Percentiles rank a stretch among this genome's conserved stretches.
phyloP scores from a whole-genome alignment of 495 filamentous ascomycete genomes.

The Xeromyces bisporus region DNA sequence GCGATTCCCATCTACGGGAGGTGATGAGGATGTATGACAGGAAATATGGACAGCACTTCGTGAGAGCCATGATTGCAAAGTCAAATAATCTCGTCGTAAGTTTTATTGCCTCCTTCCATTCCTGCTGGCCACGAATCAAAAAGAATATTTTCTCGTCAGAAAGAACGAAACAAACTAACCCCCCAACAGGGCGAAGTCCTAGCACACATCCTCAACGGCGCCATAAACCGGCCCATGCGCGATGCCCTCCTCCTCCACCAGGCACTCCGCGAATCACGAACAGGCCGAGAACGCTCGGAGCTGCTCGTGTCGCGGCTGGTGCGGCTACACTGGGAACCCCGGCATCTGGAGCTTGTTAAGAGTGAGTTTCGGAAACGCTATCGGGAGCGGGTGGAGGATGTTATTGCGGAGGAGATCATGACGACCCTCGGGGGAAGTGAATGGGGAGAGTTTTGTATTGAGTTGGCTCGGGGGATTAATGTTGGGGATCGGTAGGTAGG shows the following conservation, averaged over 20 bases:
- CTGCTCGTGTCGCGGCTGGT: constrained; percentile 67
- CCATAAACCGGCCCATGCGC: constrained; percentile 86
- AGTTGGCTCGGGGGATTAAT: constrained; percentile 34
- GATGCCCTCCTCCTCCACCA: constrained; percentile 92
- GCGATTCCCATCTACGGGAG: constrained; percentile 66
- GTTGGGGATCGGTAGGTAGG: no score
- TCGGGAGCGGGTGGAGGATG: constrained; percentile 46
- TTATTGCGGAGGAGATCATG: constrained; percentile 34
- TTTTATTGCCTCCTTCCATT: constrained; percentile 13
- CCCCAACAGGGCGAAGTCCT: constrained; percentile 67
- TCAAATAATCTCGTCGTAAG: constrained; percentile 80
- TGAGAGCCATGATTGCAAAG: constrained; percentile 71
- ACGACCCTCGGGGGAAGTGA: constrained; percentile 21
- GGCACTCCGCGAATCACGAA: constrained; percentile 48
- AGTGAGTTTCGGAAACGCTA: constrained; percentile 54
- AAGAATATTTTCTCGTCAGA: neutral
- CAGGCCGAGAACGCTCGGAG: constrained; percentile 58
- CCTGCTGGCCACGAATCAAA: neutral
- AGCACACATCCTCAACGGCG: constrained; percentile 89
- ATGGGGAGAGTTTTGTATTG: constrained; percentile 42
- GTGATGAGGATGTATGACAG: constrained; percentile 58
- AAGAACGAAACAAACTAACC: neutral
- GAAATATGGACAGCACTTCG: constrained; percentile 59
- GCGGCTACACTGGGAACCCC: constrained; percentile 68
- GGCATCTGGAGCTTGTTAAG: constrained; percentile 58